Evolutionary conservation across 495 filamentous ascomycete species (phyloP).

Genomic region (Penicillium egyptiacum): DNA sequence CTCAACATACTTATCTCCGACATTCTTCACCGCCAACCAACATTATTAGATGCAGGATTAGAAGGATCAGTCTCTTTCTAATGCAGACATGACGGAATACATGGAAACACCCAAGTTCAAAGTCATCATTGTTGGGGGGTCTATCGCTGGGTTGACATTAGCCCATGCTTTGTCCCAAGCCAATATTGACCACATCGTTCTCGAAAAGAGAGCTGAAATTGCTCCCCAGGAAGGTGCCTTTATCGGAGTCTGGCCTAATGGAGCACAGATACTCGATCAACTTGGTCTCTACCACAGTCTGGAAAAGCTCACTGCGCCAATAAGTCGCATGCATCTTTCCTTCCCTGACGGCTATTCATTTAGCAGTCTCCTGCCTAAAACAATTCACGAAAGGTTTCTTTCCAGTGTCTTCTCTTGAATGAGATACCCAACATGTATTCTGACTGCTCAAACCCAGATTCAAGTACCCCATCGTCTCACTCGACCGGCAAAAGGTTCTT

Average conservation of each 20-base stretch:
- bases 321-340: slow-evolving; percentile 14
- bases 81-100: background rate
- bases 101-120: slow-evolving; percentile 29
- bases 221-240: slow-evolving; percentile 42
- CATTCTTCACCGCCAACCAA: too few species aligned
- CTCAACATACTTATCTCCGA: too few species aligned
- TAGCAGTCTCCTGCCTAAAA: slow-evolving; percentile 1
- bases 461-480: slow-evolving; percentile 22
- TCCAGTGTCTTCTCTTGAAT: background rate
- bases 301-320: slow-evolving; percentile 6
- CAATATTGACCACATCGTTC: slow-evolving; percentile 50
- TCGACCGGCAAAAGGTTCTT: slow-evolving; percentile 34
- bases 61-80: too few species aligned
- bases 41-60: too few species aligned
- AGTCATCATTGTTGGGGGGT: slow-evolving; percentile 55
- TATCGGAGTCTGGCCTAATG: slow-evolving; percentile 39
- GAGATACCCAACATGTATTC: background rate
- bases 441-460: slow-evolving; percentile 25
- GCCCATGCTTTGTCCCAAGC: slow-evolving; percentile 46
- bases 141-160: slow-evolving; percentile 49
- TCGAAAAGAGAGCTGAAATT: slow-evolving; percentile 42
- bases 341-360: background rate
- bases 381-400: slow-evolving; percentile 1
- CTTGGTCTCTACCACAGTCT: slow-evolving; percentile 46
- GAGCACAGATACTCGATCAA: slow-evolving; percentile 48